phyloP scores from a whole-genome alignment of 305 asterid species.

The Lippia alba region DNA sequence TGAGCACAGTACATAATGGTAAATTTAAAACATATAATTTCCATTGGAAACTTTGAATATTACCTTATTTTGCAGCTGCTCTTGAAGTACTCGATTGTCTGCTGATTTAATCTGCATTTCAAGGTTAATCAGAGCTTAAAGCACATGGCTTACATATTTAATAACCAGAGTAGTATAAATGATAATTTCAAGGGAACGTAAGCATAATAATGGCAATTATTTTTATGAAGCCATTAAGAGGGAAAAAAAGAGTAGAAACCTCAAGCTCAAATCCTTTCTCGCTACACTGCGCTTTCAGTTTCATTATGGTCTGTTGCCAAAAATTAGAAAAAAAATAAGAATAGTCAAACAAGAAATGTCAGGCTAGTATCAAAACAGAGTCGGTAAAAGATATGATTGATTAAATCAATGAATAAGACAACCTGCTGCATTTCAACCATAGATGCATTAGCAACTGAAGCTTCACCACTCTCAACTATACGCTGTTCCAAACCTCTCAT shows the following conservation, averaged over 20 bases:
- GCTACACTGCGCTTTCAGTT: slow-evolving; percentile 84
- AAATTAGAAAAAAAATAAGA: slow-evolving; percentile 5
- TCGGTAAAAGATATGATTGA: slow-evolving; percentile 7
- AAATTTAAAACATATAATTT: slow-evolving; percentile 7
- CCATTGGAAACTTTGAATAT: slow-evolving; percentile 2
- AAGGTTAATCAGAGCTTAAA: slow-evolving; percentile 38
- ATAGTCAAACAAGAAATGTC: slow-evolving; percentile 27
- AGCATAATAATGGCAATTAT: slow-evolving; percentile 10
- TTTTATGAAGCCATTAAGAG: slow-evolving; percentile 11
- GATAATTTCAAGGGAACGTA: neutral
- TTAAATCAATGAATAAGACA: slow-evolving; percentile 20
- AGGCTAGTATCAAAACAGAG: slow-evolving; percentile 24
- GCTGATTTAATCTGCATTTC: slow-evolving; percentile 88
- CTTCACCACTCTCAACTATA: slow-evolving; percentile 86
- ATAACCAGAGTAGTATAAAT: slow-evolving; percentile 3
- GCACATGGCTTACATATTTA: slow-evolving; percentile 7
- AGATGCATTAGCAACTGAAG: slow-evolving; percentile 85
- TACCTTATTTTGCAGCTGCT: slow-evolving; percentile 93
- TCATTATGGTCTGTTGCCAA: slow-evolving; percentile 69
- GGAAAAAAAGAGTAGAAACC: slow-evolving; percentile 53
- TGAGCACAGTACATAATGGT: neutral
- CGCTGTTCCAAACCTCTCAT: slow-evolving; percentile 85
- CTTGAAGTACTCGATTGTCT: slow-evolving; percentile 93
- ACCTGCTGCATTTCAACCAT: slow-evolving; percentile 96
- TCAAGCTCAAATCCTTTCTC: slow-evolving; percentile 95